phyloP scores from a whole-genome alignment of 345 rosid genomes.

The Citrus australasica region DNA sequence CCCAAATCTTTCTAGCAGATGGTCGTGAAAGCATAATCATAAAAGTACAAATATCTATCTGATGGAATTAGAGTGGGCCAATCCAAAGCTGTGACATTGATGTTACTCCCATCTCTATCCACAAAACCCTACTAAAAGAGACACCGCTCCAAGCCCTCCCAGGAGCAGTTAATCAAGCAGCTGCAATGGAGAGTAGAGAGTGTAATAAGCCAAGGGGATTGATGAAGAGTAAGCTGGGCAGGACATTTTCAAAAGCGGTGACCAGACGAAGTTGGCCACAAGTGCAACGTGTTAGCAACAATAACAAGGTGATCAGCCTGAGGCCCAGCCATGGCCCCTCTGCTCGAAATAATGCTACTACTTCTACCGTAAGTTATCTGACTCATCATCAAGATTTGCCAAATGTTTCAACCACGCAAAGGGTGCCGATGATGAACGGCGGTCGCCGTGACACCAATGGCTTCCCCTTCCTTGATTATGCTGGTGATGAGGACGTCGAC shows the following conservation, averaged over 20 bases:
- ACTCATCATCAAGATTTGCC: background rate
- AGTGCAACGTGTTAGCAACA: background rate
- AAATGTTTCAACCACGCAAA: slow-evolving; percentile 3
- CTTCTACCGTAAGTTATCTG: too few relatives aligned
- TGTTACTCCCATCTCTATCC: slow-evolving; percentile 3
- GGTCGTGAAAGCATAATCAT: background rate
- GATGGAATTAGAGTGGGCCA: slow-evolving; percentile 11
- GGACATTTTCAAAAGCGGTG: slow-evolving; percentile 11
- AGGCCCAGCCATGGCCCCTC: background rate
- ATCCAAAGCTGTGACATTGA: background rate
- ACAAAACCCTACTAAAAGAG: background rate
- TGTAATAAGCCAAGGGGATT: slow-evolving; percentile 19
- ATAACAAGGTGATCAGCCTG: slow-evolving; percentile 20
- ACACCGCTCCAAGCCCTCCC: too few relatives aligned
- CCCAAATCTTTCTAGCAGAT: slow-evolving; percentile 1
- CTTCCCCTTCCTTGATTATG: background rate
- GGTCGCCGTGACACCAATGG: background rate
- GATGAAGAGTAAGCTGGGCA: slow-evolving; percentile 25
- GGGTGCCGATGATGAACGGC: background rate
- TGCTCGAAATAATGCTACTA: background rate
- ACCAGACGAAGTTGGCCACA: slow-evolving; percentile 1
- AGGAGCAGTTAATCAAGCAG: too few relatives aligned
- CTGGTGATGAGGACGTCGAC: slow-evolving; percentile 46
- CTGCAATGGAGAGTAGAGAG: too few relatives aligned
- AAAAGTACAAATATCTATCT: background rate